These are phyloP conservation scores for Vitis amurensis DNA, from an alignment of 164 flowering plant genomes.

Conservation along the genomic window DNA sequence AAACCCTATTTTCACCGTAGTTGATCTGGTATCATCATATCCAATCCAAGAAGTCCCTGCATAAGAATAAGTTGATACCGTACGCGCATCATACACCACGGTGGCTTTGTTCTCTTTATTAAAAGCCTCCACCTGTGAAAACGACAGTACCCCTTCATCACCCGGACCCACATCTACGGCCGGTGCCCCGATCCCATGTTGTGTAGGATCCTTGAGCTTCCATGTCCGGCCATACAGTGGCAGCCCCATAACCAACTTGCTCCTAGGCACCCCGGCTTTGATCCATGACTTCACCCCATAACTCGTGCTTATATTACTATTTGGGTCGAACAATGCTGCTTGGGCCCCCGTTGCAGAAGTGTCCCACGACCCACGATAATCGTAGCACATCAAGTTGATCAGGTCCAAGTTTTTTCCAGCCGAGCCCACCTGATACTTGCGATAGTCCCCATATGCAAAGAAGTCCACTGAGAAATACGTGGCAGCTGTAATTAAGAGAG, in stretches of 20 bases:
- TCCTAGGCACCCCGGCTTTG: conserved; percentile 29
- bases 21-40: conserved; percentile 38
- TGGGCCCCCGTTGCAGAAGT: conserved; percentile 42
- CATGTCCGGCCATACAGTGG: conserved; percentile 57
- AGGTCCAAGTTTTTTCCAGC: conserved; percentile 42
- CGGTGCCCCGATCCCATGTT: conserved; percentile 41
- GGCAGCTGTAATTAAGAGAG: conserved; percentile 54
- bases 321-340: conserved; percentile 52
- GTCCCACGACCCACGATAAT: conserved; percentile 56
- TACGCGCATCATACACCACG: conserved; percentile 38
- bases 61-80: conserved; percentile 43
- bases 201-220: conserved; percentile 37
- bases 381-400: conserved; percentile 54
- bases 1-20: conserved; percentile 30
- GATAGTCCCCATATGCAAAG: background rate
- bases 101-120: conserved; percentile 29
- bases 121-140: conserved; percentile 30
- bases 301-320: conserved; percentile 34
- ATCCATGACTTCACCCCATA: conserved; percentile 56
- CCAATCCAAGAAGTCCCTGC: conserved; percentile 45
- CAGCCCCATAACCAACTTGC: conserved; percentile 54
- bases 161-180: conserved; percentile 47
- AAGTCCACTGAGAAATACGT: conserved; percentile 43
- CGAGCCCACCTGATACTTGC: conserved; percentile 34
- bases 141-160: conserved; percentile 21